phyloP scores from a whole-genome alignment of 2,329 filamentous ascomycete species.

The Sporothrix luriei region DNA sequence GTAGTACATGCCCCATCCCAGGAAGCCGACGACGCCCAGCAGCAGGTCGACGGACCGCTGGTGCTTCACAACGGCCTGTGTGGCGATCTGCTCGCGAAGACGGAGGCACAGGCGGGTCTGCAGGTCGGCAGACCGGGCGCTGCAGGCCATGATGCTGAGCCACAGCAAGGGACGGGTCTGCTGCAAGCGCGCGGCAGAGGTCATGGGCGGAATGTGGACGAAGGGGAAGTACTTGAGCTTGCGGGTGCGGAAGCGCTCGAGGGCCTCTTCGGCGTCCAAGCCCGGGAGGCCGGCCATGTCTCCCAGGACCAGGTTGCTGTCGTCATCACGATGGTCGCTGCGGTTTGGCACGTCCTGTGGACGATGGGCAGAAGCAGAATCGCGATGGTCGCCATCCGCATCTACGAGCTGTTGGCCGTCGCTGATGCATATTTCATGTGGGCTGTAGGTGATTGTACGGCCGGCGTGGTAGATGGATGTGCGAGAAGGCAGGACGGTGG shows the following conservation, averaged over 20 bases:
- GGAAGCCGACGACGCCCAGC: slow-evolving; percentile 49
- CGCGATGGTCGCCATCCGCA: background rate
- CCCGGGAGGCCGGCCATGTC: background rate
- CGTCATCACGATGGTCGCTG: background rate
- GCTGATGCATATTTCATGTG: slow-evolving; percentile 18
- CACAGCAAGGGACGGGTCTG: slow-evolving; percentile 52
- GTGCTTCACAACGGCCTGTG: slow-evolving; percentile 49
- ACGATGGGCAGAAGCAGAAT: background rate
- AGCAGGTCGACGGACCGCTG: slow-evolving; percentile 55
- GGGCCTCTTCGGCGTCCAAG: slow-evolving; percentile 23
- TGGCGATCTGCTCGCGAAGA: slow-evolving; percentile 32
- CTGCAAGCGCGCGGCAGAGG: slow-evolving; percentile 45
- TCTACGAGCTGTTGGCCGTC: background rate
- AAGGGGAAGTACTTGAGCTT: slow-evolving; percentile 49
- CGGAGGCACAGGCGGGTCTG: slow-evolving; percentile 24
- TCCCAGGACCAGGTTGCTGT: background rate
- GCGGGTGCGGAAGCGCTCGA: slow-evolving; percentile 26
- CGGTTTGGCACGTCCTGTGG: background rate
- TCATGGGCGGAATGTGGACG: slow-evolving; percentile 45
- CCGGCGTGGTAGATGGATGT: background rate
- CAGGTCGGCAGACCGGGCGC: slow-evolving; percentile 47
- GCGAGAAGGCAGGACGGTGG: background rate
- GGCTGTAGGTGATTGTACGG: slow-evolving; percentile 16
- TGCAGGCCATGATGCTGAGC: slow-evolving; percentile 52
- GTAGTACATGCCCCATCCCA: slow-evolving; percentile 32